Percentiles rank a stretch among this genome's conserved stretches.
phyloP scores from a whole-genome alignment of 208 protist genomes.

The Wallacemonas sp. region DNA sequence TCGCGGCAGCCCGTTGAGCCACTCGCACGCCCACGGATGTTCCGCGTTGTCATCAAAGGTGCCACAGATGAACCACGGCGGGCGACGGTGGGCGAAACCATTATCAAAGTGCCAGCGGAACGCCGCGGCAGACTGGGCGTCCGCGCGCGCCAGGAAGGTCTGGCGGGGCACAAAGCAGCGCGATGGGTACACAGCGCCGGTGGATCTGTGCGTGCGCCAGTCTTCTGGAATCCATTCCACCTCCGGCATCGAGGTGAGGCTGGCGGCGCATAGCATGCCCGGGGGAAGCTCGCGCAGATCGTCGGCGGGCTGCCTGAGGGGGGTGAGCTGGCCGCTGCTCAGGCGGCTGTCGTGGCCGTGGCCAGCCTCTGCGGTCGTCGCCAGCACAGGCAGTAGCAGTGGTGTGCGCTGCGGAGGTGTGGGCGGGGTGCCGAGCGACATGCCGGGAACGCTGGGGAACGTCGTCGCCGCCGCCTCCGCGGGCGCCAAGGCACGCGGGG shows the following conservation, averaged over 20 bases:
- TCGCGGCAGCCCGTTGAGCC: conserved; percentile 57
- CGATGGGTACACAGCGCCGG: conserved; percentile 1
- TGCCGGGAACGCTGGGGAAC: not conserved
- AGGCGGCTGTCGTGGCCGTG: not conserved
- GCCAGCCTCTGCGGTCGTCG: not conserved
- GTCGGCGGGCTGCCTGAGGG: not conserved
- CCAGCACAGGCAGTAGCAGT: not conserved
- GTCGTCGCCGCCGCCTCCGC: not conserved
- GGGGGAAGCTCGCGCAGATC: no score
- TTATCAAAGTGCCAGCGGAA: conserved; percentile 43
- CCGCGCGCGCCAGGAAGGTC: not conserved
- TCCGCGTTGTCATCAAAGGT: conserved; percentile 64
- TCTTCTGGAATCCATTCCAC: conserved; percentile 8
- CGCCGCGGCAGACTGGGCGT: conserved; percentile 5
- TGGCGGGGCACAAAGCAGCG: not conserved
- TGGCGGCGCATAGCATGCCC: not conserved
- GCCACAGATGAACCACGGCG: conserved; percentile 76
- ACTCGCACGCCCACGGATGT: conserved; percentile 52
- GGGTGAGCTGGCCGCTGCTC: not conserved
- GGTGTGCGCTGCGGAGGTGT: not conserved
- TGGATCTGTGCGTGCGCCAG: conserved; percentile 1
- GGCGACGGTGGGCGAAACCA: conserved; percentile 60
- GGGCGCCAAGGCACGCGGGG: not conserved
- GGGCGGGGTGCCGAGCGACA: not conserved
- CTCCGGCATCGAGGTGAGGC: not conserved